Percentiles rank a stretch among this genome's conserved stretches.
Evolutionary conservation across 2,329 filamentous ascomycete species (phyloP).

Genomic region (Cladosporium sp.): DNA sequence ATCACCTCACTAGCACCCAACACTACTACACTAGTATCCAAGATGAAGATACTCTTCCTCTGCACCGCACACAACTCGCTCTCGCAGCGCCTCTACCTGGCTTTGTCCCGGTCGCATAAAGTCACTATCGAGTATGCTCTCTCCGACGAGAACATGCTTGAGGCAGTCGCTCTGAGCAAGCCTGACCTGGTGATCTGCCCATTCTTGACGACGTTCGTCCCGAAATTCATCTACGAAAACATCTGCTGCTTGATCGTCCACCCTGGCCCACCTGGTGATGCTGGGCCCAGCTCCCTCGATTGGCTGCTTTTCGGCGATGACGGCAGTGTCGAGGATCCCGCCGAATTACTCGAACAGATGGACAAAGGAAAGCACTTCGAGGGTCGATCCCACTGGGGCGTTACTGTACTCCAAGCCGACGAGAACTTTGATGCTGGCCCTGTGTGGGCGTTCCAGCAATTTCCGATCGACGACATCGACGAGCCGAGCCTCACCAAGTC

Average conservation of each 20-base stretch:
- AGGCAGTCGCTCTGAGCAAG: constrained; percentile 42
- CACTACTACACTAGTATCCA: constrained; percentile 2
- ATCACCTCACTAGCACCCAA: background rate
- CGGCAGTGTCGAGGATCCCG: constrained; percentile 39
- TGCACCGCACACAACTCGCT: constrained; percentile 51
- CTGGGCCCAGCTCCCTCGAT: constrained; percentile 47
- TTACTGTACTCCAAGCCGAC: constrained; percentile 45
- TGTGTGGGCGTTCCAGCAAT: constrained; percentile 50
- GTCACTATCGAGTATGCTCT: constrained; percentile 46
- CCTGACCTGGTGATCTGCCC: constrained; percentile 48
- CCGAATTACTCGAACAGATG: constrained; percentile 35
- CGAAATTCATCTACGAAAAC: constrained; percentile 41
- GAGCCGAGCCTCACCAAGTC: constrained; percentile 45
- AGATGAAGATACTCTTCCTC: constrained; percentile 48
- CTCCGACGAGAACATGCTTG: constrained; percentile 40
- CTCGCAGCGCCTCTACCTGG: constrained; percentile 45
- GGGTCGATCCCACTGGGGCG: constrained; percentile 47
- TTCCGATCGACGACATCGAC: constrained; percentile 46
- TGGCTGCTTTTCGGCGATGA: constrained; percentile 50
- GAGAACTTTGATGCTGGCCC: constrained; percentile 48
- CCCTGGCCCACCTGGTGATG: constrained; percentile 47
- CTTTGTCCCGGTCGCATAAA: constrained; percentile 40
- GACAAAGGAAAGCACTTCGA: constrained; percentile 28
- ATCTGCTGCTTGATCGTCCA: constrained; percentile 47
- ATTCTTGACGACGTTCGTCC: constrained; percentile 45